Evolutionary conservation across 306 rosid species (phyloP), one percentile per base, ranked within the genome.

Genomic region (Comarum palustre): DNA sequence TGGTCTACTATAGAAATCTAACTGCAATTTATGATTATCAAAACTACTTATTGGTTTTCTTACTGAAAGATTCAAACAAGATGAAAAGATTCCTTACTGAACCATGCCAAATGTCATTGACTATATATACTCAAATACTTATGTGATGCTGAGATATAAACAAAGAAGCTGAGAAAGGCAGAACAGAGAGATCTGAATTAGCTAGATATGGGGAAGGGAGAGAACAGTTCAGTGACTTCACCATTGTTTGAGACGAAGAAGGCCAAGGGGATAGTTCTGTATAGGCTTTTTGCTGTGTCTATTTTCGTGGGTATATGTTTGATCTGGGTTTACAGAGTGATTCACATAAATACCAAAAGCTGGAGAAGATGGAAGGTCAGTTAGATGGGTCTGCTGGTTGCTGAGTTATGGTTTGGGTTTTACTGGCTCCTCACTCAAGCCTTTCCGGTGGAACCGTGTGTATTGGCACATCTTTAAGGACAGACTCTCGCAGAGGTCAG

Each of bases 381-480:
- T 2, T 89, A 92, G 92, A 6, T 89, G 66, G 92, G 87, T 9
- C 25, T 93, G 86, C 54, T 89, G 62, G 85, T 10, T 51, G 82
- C 96, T 61, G 97, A 93, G 43, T 46, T 90, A 1, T 93, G 97
- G 97, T 93, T 90, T 38, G 87, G 96, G 17, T 73, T 93, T 68
- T 89, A 93, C 69, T 93, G 96, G 97, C 0, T 93, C 54, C 81
- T 89, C 76, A 82, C 88, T 77, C 96, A 90, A 68, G 80, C 94
- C 50, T 6, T 6, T 62, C 19, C 79, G 97, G 1, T 93, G 97
- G 97, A 90, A 82, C 39, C 87, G 5, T 24, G 66, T 85, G 1
- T 81, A 74, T 47, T 84, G 98, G 66, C 47, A 36, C 17, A 78
- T 96, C 75, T 87, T 89, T 81, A 87, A 73, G 43, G 66, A 85